Percentiles rank a stretch among this genome's conserved stretches.
Evolutionary conservation across 2,329 filamentous ascomycete species (phyloP).

Genomic region (Apiospora arundinis): DNA sequence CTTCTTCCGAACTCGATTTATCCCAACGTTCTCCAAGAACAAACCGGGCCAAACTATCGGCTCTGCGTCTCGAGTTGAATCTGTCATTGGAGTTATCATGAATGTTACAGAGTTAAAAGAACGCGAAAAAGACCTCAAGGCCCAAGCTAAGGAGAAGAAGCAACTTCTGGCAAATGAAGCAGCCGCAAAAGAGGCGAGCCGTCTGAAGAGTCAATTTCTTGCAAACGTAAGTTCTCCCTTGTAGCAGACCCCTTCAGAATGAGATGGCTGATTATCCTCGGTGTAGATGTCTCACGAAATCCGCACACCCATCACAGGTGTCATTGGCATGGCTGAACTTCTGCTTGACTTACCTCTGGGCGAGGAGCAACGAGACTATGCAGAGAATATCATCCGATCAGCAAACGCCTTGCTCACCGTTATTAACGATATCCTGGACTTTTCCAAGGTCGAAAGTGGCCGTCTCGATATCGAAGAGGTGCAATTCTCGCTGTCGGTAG

Average conservation of each 20-base stretch:
- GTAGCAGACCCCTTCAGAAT: neutral
- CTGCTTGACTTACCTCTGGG: constrained; percentile 71
- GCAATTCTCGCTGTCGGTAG: constrained; percentile 76
- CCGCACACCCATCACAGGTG: constrained; percentile 78
- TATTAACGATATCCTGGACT: constrained; percentile 91
- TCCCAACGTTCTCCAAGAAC: constrained; percentile 67
- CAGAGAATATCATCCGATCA: constrained; percentile 79
- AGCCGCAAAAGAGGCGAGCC: constrained; percentile 80
- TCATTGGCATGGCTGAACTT: constrained; percentile 81
- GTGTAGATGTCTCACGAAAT: constrained; percentile 78
- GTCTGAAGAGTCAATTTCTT: constrained; percentile 80
- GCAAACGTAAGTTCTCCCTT: constrained; percentile 58
- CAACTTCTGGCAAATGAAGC: constrained; percentile 76
- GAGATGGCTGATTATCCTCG: constrained; percentile 27
- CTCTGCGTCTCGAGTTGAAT: constrained; percentile 55
- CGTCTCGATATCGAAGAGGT: constrained; percentile 80
- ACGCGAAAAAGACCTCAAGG: constrained; percentile 66
- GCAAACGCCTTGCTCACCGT: constrained; percentile 84
- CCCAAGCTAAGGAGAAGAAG: constrained; percentile 72
- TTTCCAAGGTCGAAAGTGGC: constrained; percentile 85
- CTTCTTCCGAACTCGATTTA: constrained; percentile 75
- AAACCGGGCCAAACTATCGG: constrained; percentile 25
- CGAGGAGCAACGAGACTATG: constrained; percentile 75
- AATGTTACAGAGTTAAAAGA: constrained; percentile 77
- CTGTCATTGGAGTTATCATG: constrained; percentile 80